phyloP scores from a whole-genome alignment of 2,329 filamentous ascomycete species.

The Camillea tinctor region DNA sequence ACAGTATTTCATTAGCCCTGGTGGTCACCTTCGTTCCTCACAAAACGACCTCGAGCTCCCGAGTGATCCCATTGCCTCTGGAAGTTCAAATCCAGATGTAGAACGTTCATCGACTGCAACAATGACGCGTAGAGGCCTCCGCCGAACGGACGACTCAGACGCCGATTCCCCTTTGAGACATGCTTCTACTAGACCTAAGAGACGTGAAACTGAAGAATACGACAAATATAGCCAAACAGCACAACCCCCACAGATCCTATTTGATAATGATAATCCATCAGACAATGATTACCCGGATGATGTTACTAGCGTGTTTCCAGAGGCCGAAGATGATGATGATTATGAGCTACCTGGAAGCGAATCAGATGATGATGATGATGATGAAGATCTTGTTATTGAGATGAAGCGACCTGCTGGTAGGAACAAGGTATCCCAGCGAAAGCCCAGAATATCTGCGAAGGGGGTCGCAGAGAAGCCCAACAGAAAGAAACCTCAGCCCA shows the following conservation, averaged over 20 bases:
- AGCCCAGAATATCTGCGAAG: not conserved
- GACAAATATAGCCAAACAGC: not conserved
- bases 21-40: not conserved
- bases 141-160: not conserved
- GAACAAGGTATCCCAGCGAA: not conserved
- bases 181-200: not conserved
- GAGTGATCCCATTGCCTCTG: conserved; percentile 12
- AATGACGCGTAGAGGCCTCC: not conserved
- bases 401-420: not conserved
- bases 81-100: conserved; percentile 17
- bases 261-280: too few relatives aligned
- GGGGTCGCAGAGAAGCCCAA: not conserved
- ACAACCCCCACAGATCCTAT: not conserved
- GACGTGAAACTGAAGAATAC: not conserved
- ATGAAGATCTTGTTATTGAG: not conserved
- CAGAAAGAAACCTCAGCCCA: not conserved
- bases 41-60: conserved; percentile 8
- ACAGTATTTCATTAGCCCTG: not conserved
- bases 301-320: not conserved
- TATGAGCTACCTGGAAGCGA: not conserved
- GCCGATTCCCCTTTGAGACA: not conserved
- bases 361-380: not conserved
- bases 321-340: not conserved
- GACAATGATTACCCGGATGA: not conserved
- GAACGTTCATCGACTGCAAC: conserved; percentile 13